Conservation (phyloP, 306 rosid species). For the Begonia masoniana region DNA sequence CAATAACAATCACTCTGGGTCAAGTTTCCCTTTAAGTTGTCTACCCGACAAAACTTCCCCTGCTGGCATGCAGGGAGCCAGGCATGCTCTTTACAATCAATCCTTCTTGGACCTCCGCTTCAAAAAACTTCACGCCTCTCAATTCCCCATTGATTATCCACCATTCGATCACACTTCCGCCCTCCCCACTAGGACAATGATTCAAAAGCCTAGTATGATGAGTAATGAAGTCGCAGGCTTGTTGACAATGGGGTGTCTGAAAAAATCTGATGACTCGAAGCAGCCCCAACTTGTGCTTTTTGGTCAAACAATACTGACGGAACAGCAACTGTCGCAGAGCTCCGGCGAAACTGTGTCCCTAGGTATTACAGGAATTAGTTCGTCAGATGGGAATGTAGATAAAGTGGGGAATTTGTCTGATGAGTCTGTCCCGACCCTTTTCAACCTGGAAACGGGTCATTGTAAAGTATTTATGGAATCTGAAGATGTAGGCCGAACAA, state of each 20-base stretch:
- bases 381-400: conserved; percentile 55
- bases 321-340: conserved; percentile 54
- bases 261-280: conserved; percentile 38
- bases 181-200: conserved; percentile 20
- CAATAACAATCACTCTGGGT: conserved; percentile 41
- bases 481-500: conserved; percentile 59
- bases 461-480: conserved; percentile 72
- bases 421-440: conserved; percentile 39
- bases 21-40: conserved; percentile 48
- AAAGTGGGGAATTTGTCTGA: conserved; percentile 29
- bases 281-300: conserved; percentile 63
- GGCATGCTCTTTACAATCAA: conserved; percentile 85
- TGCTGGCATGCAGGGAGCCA: conserved; percentile 99
- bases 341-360: conserved; percentile 42
- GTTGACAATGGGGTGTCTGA: conserved; percentile 44
- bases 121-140: conserved; percentile 55
- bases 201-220: conserved; percentile 38
- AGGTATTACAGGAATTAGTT: conserved; percentile 43
- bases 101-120: conserved; percentile 57
- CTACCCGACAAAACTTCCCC: conserved; percentile 57
- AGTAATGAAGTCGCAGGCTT: conserved; percentile 54
- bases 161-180: conserved; percentile 34
- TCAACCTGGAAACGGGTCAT: conserved; percentile 45
- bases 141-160: conserved; percentile 37
- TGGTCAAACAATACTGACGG: conserved; percentile 61